Percentiles rank a stretch among this genome's conserved stretches.
These are phyloP conservation scores for Saprolegnia diclina DNA, from an alignment of 352 stramenopile species.

Conservation along the genomic window DNA sequence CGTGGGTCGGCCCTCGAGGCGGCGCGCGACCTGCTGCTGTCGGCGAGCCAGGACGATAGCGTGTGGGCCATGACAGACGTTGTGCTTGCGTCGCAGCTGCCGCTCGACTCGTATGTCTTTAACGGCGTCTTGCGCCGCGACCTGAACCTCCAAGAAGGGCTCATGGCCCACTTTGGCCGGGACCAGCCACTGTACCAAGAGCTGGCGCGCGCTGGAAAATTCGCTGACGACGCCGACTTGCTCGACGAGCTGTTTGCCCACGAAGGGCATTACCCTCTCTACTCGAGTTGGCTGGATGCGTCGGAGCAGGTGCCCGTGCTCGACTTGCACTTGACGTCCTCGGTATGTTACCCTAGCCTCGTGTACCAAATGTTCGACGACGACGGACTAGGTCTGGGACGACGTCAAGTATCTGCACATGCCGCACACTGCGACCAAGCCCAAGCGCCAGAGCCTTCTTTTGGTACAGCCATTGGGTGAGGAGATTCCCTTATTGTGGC, in stretches of 20 bases:
- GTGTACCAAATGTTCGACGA: no score
- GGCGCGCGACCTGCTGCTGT: conserved; percentile 39
- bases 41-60: conserved; percentile 46
- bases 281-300: conserved; percentile 56
- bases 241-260: conserved; percentile 52
- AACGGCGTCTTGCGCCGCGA: conserved; percentile 78
- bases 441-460: conserved; percentile 14
- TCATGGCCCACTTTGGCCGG: conserved; percentile 71
- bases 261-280: conserved; percentile 60
- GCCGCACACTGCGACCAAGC: conserved; percentile 4
- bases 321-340: conserved; percentile 1
- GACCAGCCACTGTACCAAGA: conserved; percentile 76
- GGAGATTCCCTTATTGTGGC: neutral
- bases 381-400: conserved; percentile 1
- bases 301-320: conserved; percentile 25
- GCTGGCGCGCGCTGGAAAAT: conserved; percentile 46
- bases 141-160: conserved; percentile 57
- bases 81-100: conserved; percentile 74
- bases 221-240: conserved; percentile 60
- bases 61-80: conserved; percentile 71
- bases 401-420: conserved; percentile 1
- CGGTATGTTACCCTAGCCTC: neutral
- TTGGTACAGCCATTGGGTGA: conserved; percentile 8
- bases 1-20: conserved; percentile 28
- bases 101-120: conserved; percentile 66